These are phyloP conservation scores for Ochetophila trinervis DNA, from an alignment of 306 rosid genomes.

Conservation along the genomic window DNA sequence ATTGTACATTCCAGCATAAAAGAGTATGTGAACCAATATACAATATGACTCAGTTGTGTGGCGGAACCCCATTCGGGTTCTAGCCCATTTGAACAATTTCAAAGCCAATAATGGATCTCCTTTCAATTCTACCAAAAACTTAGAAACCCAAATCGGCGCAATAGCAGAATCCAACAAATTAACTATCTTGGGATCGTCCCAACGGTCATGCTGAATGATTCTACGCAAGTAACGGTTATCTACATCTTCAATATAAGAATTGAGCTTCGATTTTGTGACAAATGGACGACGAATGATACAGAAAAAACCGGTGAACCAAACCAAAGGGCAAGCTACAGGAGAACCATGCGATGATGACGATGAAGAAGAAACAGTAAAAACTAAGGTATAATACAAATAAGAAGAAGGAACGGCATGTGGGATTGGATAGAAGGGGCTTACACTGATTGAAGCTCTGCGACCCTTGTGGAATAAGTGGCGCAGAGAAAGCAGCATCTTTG, in stretches of 20 bases:
- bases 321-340: constrained; percentile 39
- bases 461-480: constrained; percentile 57
- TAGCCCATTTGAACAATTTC: constrained; percentile 63
- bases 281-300: constrained; percentile 64
- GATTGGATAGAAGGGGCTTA: constrained; percentile 50
- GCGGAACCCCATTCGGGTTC: constrained; percentile 46
- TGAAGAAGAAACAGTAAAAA: constrained; percentile 16
- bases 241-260: constrained; percentile 24
- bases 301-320: constrained; percentile 55
- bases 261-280: constrained; percentile 39
- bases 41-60: constrained; percentile 68
- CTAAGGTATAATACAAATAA: constrained; percentile 19
- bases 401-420: constrained; percentile 17
- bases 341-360: constrained; percentile 28
- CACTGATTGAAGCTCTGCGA: constrained; percentile 55
- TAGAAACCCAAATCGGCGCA: constrained; percentile 69
- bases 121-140: constrained; percentile 54
- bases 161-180: constrained; percentile 47
- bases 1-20: constrained; percentile 52
- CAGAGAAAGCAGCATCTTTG: constrained; percentile 51
- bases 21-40: constrained; percentile 66
- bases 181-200: constrained; percentile 45
- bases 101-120: constrained; percentile 61
- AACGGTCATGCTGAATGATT: constrained; percentile 37
- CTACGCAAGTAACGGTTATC: constrained; percentile 42